These are phyloP conservation scores for Conidiobolus incongruus DNA, from an alignment of 371 early-diverging fungal genomes.

Conservation along the genomic window DNA sequence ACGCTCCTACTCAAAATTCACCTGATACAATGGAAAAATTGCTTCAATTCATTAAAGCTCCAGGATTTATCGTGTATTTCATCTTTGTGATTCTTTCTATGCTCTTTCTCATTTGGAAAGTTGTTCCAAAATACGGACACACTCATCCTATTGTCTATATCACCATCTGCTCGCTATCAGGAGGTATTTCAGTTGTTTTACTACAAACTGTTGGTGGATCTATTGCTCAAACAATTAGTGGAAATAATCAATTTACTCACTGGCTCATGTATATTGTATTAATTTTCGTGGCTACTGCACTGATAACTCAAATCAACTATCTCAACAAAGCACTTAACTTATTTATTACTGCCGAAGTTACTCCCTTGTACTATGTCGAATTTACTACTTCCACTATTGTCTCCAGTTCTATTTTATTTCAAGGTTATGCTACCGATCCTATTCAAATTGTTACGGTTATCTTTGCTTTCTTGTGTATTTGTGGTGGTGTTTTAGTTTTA, in stretches of 20 bases:
- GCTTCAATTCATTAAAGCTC: slow-evolving; percentile 3
- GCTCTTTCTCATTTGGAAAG: slow-evolving; percentile 47
- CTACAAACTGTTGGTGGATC: slow-evolving; percentile 82
- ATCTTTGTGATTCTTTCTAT: slow-evolving; percentile 28
- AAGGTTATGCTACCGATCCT: slow-evolving; percentile 61
- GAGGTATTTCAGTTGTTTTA: slow-evolving; percentile 75
- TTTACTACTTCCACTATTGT: slow-evolving; percentile 81
- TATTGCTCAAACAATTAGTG: slow-evolving; percentile 68
- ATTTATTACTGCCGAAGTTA: slow-evolving; percentile 70
- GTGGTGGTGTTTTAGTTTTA: slow-evolving; percentile 14
- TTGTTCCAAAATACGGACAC: slow-evolving; percentile 59
- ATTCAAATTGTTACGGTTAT: slow-evolving; percentile 61
- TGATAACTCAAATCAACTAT: slow-evolving; percentile 85
- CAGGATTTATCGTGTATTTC: slow-evolving; percentile 60
- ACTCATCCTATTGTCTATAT: slow-evolving; percentile 63
- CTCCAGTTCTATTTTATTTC: slow-evolving; percentile 66
- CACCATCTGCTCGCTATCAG: slow-evolving; percentile 69
- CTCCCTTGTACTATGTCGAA: slow-evolving; percentile 79
- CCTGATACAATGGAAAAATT: slow-evolving; percentile 10
- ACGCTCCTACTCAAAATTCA: slow-evolving; percentile 54
- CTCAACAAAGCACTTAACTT: slow-evolving; percentile 85
- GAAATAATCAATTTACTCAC: slow-evolving; percentile 71
- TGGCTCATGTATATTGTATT: slow-evolving; percentile 71
- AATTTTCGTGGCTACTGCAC: slow-evolving; percentile 50
- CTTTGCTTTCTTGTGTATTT: slow-evolving; percentile 75